Evolutionary conservation across 805 yeast species (phyloP).

Genomic region (Yarrowia hollandica): DNA sequence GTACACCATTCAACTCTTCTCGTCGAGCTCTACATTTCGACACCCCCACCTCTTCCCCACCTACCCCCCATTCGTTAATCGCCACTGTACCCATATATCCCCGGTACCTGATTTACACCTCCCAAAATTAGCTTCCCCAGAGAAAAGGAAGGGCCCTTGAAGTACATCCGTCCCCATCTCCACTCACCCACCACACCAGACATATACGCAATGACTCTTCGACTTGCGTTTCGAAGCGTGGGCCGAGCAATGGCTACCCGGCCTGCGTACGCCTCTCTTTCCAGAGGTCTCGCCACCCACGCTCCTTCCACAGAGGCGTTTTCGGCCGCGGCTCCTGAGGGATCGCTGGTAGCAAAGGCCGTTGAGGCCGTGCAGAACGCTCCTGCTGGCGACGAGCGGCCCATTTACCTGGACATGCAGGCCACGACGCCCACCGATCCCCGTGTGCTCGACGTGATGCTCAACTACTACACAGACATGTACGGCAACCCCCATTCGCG

Average conservation of each 20-base stretch:
- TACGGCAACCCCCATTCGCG: conserved; percentile 98
- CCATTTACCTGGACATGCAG: conserved; percentile 95
- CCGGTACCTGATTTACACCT: conserved; percentile 5
- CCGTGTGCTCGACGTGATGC: conserved; percentile 62
- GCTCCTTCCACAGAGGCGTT: conserved; percentile 29
- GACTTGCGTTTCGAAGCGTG: conserved; percentile 20
- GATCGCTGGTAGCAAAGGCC: conserved; percentile 23
- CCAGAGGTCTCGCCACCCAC: conserved; percentile 27
- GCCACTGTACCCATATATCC: neutral
- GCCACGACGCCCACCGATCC: conserved; percentile 99
- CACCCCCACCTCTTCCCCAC: too few relatives aligned
- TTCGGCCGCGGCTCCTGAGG: conserved; percentile 29
- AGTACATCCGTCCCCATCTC: neutral
- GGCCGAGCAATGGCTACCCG: neutral
- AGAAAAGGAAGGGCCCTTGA: neutral
- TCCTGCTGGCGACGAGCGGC: conserved; percentile 48
- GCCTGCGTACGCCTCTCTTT: neutral
- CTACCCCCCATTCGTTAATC: neutral
- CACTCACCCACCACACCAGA: neutral
- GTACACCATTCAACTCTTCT: too few relatives aligned
- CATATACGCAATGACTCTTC: conserved; percentile 7
- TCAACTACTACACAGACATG: conserved; percentile 64
- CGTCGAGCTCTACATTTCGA: too few relatives aligned
- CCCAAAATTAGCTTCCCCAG: conserved; percentile 19
- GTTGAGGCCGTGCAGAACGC: conserved; percentile 37